Evolutionary conservation across 768 basidiomycete genomes (phyloP), one percentile per base, ranked within the genome.

Genomic region (Tubosaeta sp.): DNA sequence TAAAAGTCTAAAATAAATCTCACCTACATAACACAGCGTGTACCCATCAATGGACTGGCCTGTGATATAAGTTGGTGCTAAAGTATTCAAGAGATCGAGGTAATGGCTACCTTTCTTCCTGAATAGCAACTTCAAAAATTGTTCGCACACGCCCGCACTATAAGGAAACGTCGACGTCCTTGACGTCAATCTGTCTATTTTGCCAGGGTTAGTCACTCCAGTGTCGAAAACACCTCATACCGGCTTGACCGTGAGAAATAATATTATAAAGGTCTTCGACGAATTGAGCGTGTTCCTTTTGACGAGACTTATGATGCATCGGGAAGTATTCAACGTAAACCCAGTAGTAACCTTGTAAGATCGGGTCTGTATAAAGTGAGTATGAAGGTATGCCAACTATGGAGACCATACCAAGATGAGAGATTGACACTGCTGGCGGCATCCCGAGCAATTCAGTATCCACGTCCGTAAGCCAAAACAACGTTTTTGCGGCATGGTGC

Each of bases 251-350:
- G 59, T 84, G 81, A 25, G 75, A 68, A 43, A 83, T 73, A 1
- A 80, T 67, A 43, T 70, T 68, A 36, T 76, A 73, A 8, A 81
- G 70, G n/a, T 79, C 75, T 21, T 80, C 74, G n/a, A 80, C 55
- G 11, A 62, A 54, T 25, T 60, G 53, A 8, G 62, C 54, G 1
- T 79, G 52, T 5, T 67, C 60, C 12, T 61, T 54, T 3, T 34
- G 22, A 14, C 70, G 52, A 58, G 83, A 81, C 62, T 38, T 27
- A 11, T 71, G 54, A 59, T 84, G 82, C 64, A 76, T 78, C 1
- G 79, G 80, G 61, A 80, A 83, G 51, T 73, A 75, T 60, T 84
- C 81, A 9, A 81, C 67, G 54, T 86, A 83, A 11, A 53, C 59
- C 83, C 82, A 85, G 56, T 79, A 85, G 30, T 44, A 44, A 44